These are phyloP conservation scores for Sutorius australiensis DNA, from an alignment of 768 basidiomycete species.

Conservation along the genomic window DNA sequence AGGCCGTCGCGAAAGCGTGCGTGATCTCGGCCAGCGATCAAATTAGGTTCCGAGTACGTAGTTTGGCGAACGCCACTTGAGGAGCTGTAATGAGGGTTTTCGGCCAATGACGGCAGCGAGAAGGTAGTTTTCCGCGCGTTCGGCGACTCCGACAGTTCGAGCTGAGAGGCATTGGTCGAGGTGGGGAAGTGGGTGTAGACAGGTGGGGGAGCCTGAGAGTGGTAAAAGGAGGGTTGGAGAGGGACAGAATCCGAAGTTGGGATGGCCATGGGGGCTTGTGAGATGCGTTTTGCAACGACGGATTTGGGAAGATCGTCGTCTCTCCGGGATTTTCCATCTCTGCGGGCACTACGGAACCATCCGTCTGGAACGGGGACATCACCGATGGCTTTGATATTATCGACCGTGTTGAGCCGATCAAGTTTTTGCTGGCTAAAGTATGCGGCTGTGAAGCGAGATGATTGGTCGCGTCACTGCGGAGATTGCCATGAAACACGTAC, in stretches of 20 bases:
- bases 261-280: slow-evolving; percentile 32
- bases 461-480: slow-evolving; percentile 20
- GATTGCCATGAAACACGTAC: slow-evolving; percentile 38
- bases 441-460: slow-evolving; percentile 49
- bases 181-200: slow-evolving; percentile 32
- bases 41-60: slow-evolving; percentile 32
- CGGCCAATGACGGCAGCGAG: slow-evolving; percentile 30
- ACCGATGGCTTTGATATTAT: slow-evolving; percentile 62
- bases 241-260: slow-evolving; percentile 16
- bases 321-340: slow-evolving; percentile 49
- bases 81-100: slow-evolving; percentile 19
- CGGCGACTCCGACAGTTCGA: slow-evolving; percentile 22
- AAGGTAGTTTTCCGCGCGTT: slow-evolving; percentile 26
- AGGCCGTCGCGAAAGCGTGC: slow-evolving; percentile 19
- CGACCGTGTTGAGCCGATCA: slow-evolving; percentile 67
- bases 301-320: slow-evolving; percentile 44
- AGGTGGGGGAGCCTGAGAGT: slow-evolving; percentile 19
- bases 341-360: slow-evolving; percentile 74
- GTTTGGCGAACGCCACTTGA: slow-evolving; percentile 25
- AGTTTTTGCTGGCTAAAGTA: slow-evolving; percentile 80
- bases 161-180: slow-evolving; percentile 26
- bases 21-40: slow-evolving; percentile 19
- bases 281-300: slow-evolving; percentile 40
- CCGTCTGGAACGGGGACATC: slow-evolving; percentile 69
- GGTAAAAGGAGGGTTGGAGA: slow-evolving; percentile 21